These are phyloP conservation scores for Aspergillus sp. DNA, from an alignment of 2,329 filamentous ascomycete species.

Conservation along the genomic window DNA sequence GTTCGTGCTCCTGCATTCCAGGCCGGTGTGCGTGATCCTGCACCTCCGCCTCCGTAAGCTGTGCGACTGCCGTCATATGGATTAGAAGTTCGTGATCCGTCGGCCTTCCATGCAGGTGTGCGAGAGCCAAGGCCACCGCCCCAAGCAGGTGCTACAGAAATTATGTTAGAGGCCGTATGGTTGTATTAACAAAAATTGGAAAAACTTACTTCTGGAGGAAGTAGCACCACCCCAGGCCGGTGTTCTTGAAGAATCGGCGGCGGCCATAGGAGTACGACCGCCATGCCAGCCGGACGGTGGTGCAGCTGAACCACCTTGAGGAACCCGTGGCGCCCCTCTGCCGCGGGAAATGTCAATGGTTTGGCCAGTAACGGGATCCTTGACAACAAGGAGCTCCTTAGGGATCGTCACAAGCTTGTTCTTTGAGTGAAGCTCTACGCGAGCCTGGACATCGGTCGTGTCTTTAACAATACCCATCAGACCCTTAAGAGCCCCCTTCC, in stretches of 20 bases:
- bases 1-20: conserved; percentile 79
- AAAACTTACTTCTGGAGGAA: conserved; percentile 60
- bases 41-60: conserved; percentile 71
- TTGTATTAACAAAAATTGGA: conserved; percentile 3
- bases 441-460: conserved; percentile 78
- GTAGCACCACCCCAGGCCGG: conserved; percentile 68
- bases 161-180: conserved; percentile 18
- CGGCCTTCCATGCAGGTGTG: conserved; percentile 57
- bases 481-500: conserved; percentile 86
- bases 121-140: conserved; percentile 42
- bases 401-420: conserved; percentile 84
- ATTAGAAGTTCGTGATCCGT: conserved; percentile 53
- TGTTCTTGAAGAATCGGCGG: conserved; percentile 64
- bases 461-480: conserved; percentile 94
- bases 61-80: conserved; percentile 72
- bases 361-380: conserved; percentile 75
- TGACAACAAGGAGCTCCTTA: conserved; percentile 79
- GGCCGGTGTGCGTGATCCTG: conserved; percentile 64
- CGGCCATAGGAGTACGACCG: conserved; percentile 67
- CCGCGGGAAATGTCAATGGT: conserved; percentile 69
- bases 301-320: conserved; percentile 49
- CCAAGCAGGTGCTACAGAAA: conserved; percentile 41
- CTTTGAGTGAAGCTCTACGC: conserved; percentile 92
- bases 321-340: conserved; percentile 43
- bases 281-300: conserved; percentile 59